Evolutionary conservation across 768 basidiomycete genomes (phyloP).

Genomic region (Lyophyllum decastes): DNA sequence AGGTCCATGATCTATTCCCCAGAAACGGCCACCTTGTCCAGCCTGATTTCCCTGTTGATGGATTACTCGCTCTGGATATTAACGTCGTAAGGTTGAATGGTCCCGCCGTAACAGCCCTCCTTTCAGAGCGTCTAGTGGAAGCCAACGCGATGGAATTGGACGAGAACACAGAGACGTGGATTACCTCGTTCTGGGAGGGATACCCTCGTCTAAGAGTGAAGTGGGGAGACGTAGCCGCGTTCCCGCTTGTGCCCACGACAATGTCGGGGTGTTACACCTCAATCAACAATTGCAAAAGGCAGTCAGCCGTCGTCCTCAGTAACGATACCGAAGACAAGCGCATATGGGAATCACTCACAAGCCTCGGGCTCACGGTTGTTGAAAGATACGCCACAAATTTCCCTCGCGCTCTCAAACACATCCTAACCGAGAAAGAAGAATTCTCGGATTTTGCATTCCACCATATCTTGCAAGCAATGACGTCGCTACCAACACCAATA

Average conservation of each 20-base stretch:
- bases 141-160: not conserved
- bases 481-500: not conserved
- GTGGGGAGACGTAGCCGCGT: slow-evolving; percentile 19
- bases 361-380: slow-evolving; percentile 27
- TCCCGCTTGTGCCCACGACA: slow-evolving; percentile 36
- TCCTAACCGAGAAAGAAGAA: slow-evolving; percentile 18
- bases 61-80: slow-evolving; percentile 20
- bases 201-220: slow-evolving; percentile 9
- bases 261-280: slow-evolving; percentile 29
- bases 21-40: slow-evolving; percentile 25
- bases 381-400: slow-evolving; percentile 10
- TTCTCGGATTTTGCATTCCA: slow-evolving; percentile 12
- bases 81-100: slow-evolving; percentile 26
- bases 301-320: slow-evolving; percentile 24
- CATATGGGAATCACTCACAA: slow-evolving; percentile 17
- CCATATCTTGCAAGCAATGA: slow-evolving; percentile 18
- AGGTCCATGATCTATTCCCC: slow-evolving; percentile 22
- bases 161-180: slow-evolving; percentile 20
- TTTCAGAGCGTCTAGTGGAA: slow-evolving; percentile 5
- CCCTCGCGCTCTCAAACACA: slow-evolving; percentile 18
- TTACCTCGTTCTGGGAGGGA: slow-evolving; percentile 33
- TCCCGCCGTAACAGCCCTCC: slow-evolving; percentile 14
- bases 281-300: slow-evolving; percentile 26
- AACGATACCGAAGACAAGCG: slow-evolving; percentile 12
- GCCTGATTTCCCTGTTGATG: slow-evolving; percentile 20